Evolutionary conservation across 2,329 filamentous ascomycete genomes (phyloP).

Genomic region (Alternaria sp.): DNA sequence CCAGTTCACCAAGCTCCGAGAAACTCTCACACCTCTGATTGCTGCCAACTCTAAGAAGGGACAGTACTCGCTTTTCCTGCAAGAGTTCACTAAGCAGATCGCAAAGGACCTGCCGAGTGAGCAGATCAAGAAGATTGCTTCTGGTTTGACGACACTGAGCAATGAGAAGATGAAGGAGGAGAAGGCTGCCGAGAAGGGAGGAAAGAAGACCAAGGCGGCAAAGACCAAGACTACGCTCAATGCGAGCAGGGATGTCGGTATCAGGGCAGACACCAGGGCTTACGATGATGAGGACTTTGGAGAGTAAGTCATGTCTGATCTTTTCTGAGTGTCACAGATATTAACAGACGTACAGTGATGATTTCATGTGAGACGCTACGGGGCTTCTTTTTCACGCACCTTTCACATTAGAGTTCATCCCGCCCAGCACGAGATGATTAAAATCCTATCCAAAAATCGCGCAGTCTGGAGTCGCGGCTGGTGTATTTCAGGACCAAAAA

Average conservation of each 20-base stretch:
- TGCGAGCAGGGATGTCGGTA: slow-evolving; percentile 65
- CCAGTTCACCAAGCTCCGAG: slow-evolving; percentile 82
- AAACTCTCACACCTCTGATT: slow-evolving; percentile 81
- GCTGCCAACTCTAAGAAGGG: slow-evolving; percentile 80
- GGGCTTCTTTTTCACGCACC: neutral
- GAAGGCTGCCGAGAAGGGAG: slow-evolving; percentile 90
- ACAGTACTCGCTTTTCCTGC: slow-evolving; percentile 87
- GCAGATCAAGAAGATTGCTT: slow-evolving; percentile 96
- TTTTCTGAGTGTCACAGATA: neutral
- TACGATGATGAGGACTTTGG: slow-evolving; percentile 88
- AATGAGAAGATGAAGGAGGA: slow-evolving; percentile 99
- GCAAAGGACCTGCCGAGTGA: slow-evolving; percentile 87
- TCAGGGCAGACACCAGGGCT: slow-evolving; percentile 71
- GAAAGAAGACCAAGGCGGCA: slow-evolving; percentile 95
- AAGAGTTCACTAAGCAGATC: slow-evolving; percentile 88
- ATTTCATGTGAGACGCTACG: slow-evolving; percentile 50
- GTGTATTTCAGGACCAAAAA: neutral
- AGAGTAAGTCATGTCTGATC: slow-evolving; percentile 72
- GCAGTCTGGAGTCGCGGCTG: slow-evolving; percentile 5
- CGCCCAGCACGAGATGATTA: neutral
- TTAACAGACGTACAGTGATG: slow-evolving; percentile 45
- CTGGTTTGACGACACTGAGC: slow-evolving; percentile 82
- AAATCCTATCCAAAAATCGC: neutral
- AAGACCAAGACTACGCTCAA: slow-evolving; percentile 92
- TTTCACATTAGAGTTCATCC: neutral